Conservation (phyloP, 441 rosid genomes). For the Metrosideros polymorpha region DNA sequence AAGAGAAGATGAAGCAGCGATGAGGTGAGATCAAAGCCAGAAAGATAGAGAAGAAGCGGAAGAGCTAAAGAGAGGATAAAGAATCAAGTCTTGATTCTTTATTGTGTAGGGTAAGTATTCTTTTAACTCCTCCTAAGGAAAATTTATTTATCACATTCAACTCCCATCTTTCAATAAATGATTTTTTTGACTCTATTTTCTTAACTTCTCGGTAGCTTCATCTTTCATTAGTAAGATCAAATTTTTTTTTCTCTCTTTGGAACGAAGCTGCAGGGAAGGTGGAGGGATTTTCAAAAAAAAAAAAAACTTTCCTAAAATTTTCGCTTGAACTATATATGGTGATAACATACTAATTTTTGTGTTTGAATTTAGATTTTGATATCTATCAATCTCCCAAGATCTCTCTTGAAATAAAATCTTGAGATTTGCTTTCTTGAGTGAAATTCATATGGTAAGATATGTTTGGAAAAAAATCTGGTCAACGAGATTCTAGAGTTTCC, state of each 20-base stretch:
- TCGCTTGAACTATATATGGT: background rate
- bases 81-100: background rate
- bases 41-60: background rate
- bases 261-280: background rate
- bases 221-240: background rate
- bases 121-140: background rate
- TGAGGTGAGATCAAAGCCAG: background rate
- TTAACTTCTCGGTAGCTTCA: background rate
- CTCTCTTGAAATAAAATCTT: background rate
- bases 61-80: background rate
- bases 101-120: background rate
- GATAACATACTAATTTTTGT: background rate
- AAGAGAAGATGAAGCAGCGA: constrained; percentile 11
- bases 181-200: background rate
- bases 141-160: constrained; percentile 9
- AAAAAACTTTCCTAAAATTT: background rate
- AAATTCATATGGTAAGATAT: background rate
- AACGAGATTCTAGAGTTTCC: background rate
- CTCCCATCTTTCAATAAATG: background rate
- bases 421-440: background rate
- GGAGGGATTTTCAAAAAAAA: background rate
- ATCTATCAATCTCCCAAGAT: background rate
- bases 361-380: background rate
- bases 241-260: background rate
- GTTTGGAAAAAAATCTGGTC: background rate